phyloP scores from a whole-genome alignment of 2,329 filamentous ascomycete species.

The Epichloe sp. region DNA sequence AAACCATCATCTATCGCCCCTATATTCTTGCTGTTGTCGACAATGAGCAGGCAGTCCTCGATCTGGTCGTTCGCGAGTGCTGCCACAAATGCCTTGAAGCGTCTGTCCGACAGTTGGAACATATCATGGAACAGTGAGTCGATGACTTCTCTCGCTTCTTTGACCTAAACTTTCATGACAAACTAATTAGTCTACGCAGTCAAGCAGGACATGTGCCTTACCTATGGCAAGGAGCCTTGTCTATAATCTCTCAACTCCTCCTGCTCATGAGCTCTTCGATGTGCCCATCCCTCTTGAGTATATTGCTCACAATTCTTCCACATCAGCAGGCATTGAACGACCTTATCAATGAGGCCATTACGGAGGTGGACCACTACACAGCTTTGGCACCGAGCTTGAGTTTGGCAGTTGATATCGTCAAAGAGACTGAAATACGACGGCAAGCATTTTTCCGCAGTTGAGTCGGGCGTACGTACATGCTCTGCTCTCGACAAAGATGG shows the following conservation, averaged over 20 bases:
- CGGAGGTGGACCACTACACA: constrained; percentile 62
- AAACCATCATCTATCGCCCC: constrained; percentile 74
- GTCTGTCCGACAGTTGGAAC: constrained; percentile 65
- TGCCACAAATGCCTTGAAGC: constrained; percentile 75
- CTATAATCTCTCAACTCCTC: constrained; percentile 69
- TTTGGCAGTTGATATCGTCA: constrained; percentile 67
- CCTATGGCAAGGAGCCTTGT: constrained; percentile 73
- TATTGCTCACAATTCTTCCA: constrained; percentile 45
- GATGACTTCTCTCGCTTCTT: neutral
- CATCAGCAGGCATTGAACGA: constrained; percentile 52
- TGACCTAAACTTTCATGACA: neutral
- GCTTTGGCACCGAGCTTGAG: constrained; percentile 63
- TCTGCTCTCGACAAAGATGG: neutral
- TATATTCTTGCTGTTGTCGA: constrained; percentile 71
- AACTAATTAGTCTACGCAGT: constrained; percentile 22
- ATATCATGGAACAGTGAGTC: constrained; percentile 62
- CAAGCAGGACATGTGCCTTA: constrained; percentile 77
- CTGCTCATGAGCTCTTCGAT: constrained; percentile 77
- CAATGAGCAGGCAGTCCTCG: constrained; percentile 59
- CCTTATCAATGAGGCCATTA: constrained; percentile 65
- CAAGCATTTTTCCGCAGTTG: constrained; percentile 46
- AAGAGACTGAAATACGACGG: constrained; percentile 62
- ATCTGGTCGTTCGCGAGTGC: constrained; percentile 61
- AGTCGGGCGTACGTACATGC: constrained; percentile 8
- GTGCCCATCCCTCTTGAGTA: constrained; percentile 56